Percentiles rank a stretch among this genome's conserved stretches.
phyloP scores from a whole-genome alignment of 2,329 filamentous ascomycete species.

The Alternaria longipes region DNA sequence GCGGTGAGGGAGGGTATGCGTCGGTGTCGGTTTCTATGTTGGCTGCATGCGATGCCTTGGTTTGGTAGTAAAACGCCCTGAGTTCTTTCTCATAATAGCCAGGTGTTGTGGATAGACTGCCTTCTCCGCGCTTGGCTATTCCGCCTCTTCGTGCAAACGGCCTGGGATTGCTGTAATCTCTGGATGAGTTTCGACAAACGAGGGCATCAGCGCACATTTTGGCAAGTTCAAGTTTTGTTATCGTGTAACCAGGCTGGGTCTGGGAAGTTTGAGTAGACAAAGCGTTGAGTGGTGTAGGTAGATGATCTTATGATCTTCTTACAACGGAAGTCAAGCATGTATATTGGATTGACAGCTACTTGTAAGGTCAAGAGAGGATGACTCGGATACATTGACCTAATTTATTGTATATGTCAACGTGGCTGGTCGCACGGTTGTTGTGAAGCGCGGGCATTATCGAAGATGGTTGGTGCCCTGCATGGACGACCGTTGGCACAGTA shows the following conservation, averaged over 20 bases:
- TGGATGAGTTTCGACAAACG: slow-evolving; percentile 20
- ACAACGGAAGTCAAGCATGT: neutral
- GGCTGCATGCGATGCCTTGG: slow-evolving; percentile 29
- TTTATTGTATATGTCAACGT: neutral
- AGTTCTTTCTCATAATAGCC: slow-evolving; percentile 13
- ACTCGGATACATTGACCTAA: neutral
- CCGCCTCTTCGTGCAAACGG: slow-evolving; percentile 40
- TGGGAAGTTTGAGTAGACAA: neutral
- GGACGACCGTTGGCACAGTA: slow-evolving; percentile 1
- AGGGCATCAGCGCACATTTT: neutral
- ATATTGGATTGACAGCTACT: neutral
- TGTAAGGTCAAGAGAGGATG: neutral
- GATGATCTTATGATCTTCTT: neutral
- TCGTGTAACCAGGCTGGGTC: neutral
- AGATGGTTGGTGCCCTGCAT: slow-evolving; percentile 2
- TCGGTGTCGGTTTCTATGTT: slow-evolving; percentile 21
- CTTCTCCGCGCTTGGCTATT: slow-evolving; percentile 36
- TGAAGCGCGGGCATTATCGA: slow-evolving; percentile 1
- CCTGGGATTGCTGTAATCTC: slow-evolving; percentile 30
- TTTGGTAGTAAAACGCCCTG: slow-evolving; percentile 29
- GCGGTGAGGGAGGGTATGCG: slow-evolving; percentile 8
- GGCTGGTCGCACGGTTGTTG: slow-evolving; percentile 1
- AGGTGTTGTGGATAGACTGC: slow-evolving; percentile 22
- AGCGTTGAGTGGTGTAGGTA: neutral
- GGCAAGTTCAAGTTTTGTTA: neutral